Conservation (phyloP, 352 stramenopile genomes). For the Globisporangium cederbergense region DNA sequence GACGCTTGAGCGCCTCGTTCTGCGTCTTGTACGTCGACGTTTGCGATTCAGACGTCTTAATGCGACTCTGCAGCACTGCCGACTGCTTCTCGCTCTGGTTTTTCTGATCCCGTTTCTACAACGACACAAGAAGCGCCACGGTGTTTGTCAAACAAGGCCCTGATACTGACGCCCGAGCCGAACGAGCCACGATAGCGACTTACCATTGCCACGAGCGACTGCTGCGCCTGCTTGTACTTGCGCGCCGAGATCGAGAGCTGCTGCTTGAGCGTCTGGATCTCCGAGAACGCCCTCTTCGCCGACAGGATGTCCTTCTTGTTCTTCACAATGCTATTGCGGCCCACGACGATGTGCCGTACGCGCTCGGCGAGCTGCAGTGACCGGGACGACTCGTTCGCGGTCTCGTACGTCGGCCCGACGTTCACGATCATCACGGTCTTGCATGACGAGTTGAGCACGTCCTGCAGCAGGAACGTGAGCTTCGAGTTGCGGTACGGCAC, state of each 20-base stretch:
- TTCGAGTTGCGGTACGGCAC: slow-evolving; percentile 98
- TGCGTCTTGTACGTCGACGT: slow-evolving; percentile 56
- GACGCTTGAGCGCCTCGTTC: slow-evolving; percentile 58
- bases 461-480: slow-evolving; percentile 96
- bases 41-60: slow-evolving; percentile 78
- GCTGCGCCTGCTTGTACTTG: slow-evolving; percentile 87
- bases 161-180: slow-evolving; percentile 6
- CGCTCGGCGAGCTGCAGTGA: slow-evolving; percentile 87
- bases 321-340: slow-evolving; percentile 76
- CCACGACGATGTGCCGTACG: slow-evolving; percentile 76
- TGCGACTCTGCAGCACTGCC: slow-evolving; percentile 66
- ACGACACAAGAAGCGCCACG: slow-evolving; percentile 28
- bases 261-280: slow-evolving; percentile 92
- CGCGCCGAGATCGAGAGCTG: slow-evolving; percentile 87
- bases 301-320: slow-evolving; percentile 87
- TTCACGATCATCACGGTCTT: slow-evolving; percentile 96
- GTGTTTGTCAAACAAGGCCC: slow-evolving; percentile 13
- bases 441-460: slow-evolving; percentile 86
- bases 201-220: slow-evolving; percentile 89
- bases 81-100: slow-evolving; percentile 89
- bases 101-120: slow-evolving; percentile 90
- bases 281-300: slow-evolving; percentile 92
- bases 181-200: slow-evolving; percentile 32
- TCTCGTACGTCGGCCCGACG: slow-evolving; percentile 80
- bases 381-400: slow-evolving; percentile 80